phyloP scores from a whole-genome alignment of 2,329 filamentous ascomycete genomes.

The Tympanopsis confertula region DNA sequence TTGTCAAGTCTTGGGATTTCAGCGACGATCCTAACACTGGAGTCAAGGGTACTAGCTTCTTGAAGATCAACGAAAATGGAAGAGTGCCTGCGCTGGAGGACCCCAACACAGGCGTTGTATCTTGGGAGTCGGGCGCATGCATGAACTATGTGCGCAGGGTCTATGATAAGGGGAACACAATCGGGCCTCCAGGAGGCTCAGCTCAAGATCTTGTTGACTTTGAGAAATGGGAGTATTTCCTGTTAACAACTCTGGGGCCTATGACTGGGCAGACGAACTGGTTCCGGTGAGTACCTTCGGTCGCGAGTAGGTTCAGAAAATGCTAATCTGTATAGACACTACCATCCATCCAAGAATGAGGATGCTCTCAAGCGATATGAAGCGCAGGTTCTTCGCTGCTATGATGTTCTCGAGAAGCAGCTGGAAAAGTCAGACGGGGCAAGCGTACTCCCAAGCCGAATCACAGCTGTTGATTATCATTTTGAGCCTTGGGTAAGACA shows the following conservation, averaged over 20 bases:
- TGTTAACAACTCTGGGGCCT: constrained; percentile 24
- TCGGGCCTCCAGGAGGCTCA: constrained; percentile 17
- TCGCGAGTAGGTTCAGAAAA: neutral
- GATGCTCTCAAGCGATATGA: constrained; percentile 25
- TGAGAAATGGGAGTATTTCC: constrained; percentile 31
- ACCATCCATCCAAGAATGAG: constrained; percentile 23
- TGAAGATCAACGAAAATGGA: constrained; percentile 30
- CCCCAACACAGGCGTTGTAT: constrained; percentile 20
- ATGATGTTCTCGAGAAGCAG: constrained; percentile 25
- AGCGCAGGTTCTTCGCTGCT: constrained; percentile 26
- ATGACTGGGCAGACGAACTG: constrained; percentile 27
- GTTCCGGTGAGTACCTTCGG: constrained; percentile 15
- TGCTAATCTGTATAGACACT: constrained; percentile 11
- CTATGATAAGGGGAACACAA: constrained; percentile 25
- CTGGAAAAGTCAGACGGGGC: constrained; percentile 20
- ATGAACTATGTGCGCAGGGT: constrained; percentile 23
- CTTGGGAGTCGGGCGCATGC: constrained; percentile 24
- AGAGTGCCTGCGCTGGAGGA: constrained; percentile 24
- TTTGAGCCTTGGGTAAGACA: constrained; percentile 27
- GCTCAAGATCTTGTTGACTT: constrained; percentile 28
- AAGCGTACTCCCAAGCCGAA: constrained; percentile 21
- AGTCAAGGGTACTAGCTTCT: constrained; percentile 21
- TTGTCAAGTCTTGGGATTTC: constrained; percentile 26
- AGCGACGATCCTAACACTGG: constrained; percentile 20
- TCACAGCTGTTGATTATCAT: constrained; percentile 26